Base-by-base conservation (phyloP, 768 basidiomycete species). In the Amanita thiersii region DNA sequence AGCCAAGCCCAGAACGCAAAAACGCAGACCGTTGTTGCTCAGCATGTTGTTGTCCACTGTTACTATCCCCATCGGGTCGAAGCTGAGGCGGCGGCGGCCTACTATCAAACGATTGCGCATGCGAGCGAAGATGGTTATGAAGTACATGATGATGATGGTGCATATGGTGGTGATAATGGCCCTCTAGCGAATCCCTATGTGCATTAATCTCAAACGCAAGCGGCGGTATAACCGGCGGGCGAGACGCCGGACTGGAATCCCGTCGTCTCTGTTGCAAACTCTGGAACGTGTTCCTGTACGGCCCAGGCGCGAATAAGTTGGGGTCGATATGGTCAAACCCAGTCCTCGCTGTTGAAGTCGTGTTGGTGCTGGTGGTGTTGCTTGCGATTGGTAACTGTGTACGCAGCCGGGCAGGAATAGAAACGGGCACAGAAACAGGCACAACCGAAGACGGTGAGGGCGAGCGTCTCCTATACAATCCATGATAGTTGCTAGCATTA, bases 201-300 rank as follows among this genome's bases (percentile, higher is more conserved):
- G 17, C 15, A 18, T 56, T 44, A 6, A 53, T 54, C 21, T 64
- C 64, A 46, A 69, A 68, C 1, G 59, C 47, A 10, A 69, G 52
- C 0, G 68, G 70, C 4, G 68, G 67, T 23, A 69, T 63, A 17
- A 49, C 50, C 19, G 59, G 57, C 14, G 64, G 55, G 28, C 51
- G 59, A 9, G 52, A 46, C 37, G 37, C 41, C 23, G 44, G 29
- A 40, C 24, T 38, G 26, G 47, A 32, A 6, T 41, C 39, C 15
- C 47, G 21, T 12, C 43, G 35, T 32, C 37, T 43, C n/a, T 14
- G 46, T 38, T 4, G 32, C 20, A 41, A 49, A 37, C 66, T 59
- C 40, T 68, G 64, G 45, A 76, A 56, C 2, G 73, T 72, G 37
- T 68, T 68, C 19, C 71, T 55, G 57, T 73, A 73, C 1, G 69